phyloP scores from a whole-genome alignment of 768 basidiomycete species.

The Leucocoprinus leucothites region DNA sequence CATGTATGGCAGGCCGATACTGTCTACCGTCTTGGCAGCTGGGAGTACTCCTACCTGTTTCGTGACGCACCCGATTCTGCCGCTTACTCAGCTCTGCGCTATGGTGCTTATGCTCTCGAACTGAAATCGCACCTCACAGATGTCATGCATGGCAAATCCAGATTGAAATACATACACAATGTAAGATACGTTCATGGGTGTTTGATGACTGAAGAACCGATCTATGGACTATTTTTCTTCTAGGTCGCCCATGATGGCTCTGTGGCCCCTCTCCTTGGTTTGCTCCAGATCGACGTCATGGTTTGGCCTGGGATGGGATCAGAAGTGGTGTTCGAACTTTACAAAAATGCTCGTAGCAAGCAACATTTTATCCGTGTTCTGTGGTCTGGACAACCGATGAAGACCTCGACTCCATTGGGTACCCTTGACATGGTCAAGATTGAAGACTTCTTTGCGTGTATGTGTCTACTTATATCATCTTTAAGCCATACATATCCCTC shows the following conservation, averaged over 20 bases:
- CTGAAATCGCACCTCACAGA: conserved; percentile 37
- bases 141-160: conserved; percentile 32
- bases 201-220: background rate
- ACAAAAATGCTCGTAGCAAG: conserved; percentile 20
- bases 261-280: conserved; percentile 44
- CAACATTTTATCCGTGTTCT: conserved; percentile 42
- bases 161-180: conserved; percentile 43
- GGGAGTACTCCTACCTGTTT: conserved; percentile 56
- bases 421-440: conserved; percentile 43
- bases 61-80: conserved; percentile 43
- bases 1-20: conserved; percentile 34
- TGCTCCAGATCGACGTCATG: conserved; percentile 47
- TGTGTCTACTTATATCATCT: conserved; percentile 15
- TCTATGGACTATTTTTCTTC: background rate
- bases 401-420: conserved; percentile 46
- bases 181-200: conserved; percentile 19
- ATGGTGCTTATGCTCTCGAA: conserved; percentile 46
- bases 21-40: conserved; percentile 55
- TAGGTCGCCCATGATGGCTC: conserved; percentile 51
- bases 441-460: conserved; percentile 39
- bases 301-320: conserved; percentile 50
- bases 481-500: background rate
- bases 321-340: conserved; percentile 45
- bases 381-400: conserved; percentile 49
- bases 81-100: conserved; percentile 39